Conservation (phyloP, 345 rosid genomes). For the Salix koriyanagi region DNA sequence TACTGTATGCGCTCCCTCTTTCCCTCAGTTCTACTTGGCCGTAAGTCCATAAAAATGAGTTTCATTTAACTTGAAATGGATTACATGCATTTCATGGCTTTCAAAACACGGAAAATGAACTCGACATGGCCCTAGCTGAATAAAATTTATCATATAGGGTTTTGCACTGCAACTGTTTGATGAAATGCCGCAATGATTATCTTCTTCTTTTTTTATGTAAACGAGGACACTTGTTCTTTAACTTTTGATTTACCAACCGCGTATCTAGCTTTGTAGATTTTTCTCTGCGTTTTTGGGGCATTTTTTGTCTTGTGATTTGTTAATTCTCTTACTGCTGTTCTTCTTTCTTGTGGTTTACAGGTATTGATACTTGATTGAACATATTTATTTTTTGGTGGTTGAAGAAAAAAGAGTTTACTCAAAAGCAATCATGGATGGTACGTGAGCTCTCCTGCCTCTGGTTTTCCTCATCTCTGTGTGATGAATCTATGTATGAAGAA, state of each 20-base stretch:
- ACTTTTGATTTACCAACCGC: background rate
- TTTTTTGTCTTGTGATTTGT: background rate
- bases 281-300: background rate
- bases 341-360: slow-evolving; percentile 9
- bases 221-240: background rate
- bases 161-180: slow-evolving; percentile 15
- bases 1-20: too few relatives aligned
- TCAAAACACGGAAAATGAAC: background rate
- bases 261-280: background rate
- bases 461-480: too few relatives aligned
- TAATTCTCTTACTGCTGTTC: background rate
- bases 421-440: slow-evolving; percentile 44
- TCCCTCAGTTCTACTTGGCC: too few relatives aligned
- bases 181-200: slow-evolving; percentile 14
- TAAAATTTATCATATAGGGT: background rate
- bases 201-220: background rate
- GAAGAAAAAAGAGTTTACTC: background rate
- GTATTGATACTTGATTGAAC: background rate
- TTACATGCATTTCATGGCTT: background rate
- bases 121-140: background rate
- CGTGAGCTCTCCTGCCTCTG: slow-evolving; percentile 11
- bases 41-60: too few relatives aligned
- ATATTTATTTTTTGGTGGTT: background rate
- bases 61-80: background rate
- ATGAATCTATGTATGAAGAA: too few relatives aligned